Evolutionary conservation across 1,139 yeast genomes (phyloP), one percentile per base, ranked within the genome.

Genomic region (Taphrina flavorubra): DNA sequence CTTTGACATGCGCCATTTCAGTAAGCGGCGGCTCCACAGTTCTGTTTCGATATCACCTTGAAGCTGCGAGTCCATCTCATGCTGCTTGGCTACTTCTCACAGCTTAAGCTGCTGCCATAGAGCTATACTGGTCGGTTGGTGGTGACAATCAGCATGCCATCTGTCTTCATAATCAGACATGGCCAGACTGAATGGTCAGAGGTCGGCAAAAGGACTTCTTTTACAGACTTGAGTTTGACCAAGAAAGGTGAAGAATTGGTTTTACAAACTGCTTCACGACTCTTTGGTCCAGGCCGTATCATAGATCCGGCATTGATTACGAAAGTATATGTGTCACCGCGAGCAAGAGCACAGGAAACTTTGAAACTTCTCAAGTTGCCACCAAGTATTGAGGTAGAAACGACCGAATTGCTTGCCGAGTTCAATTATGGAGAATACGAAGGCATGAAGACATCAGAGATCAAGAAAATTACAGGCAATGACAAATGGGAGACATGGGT

Each of bases 391-490:
- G 61, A 59, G 18, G 66, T 63, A n/a, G 66, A 70, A 39, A 68
- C 62, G 34, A 85, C 85, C 20, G 92, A 89, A 72, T 86, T 89
- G 64, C 88, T 88, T 74, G 79, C 91, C 65, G 98, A 92, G 79
- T 92, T 98, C 97, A 95, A 90, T 74, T 92, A 92, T 76, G 98
- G 98, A 73, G 95, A 90, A 75, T 92, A 92, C 77, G 98, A 92
- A 80, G 98, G 98, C 5, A 78, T 87, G 74, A 78, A 82, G 69
- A 89, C 96, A 0, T 78, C 80, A 14, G 86, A 92, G 73, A 92
- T 92, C 76, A 80, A 83, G 55, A 83, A 84, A 97, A 74, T 79
- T 80, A 59, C 76, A 79, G 20, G 82, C 88, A 71, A 97, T 96
- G 0, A 80, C 89, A 62, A 87, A n/a, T 92, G 97, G 97, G 80